Evolutionary conservation across 805 yeast genomes (phyloP), one percentile per base, ranked within the genome.

Genomic region (Kuraishia hungarica): DNA sequence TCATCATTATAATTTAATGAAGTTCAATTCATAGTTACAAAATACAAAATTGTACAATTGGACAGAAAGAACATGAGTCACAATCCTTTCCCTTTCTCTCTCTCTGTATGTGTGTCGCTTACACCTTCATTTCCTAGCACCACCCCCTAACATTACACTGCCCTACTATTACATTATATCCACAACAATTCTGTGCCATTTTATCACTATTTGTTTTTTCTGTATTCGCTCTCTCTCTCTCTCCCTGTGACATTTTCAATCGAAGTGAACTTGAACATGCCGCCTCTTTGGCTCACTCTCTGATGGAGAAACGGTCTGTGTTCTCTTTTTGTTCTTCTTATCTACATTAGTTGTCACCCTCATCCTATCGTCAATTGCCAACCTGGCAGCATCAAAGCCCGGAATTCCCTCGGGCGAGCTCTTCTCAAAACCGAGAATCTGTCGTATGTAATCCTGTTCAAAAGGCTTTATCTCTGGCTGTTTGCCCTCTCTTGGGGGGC

Each of bases 331-430:
- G 22, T 61, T 63, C 53, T 62, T 62, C 52, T 59, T 62, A 11
- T 39, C 51, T 28, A 22, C 52, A 15, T 47, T 47, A 22, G 26
- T 39, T 19, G 35, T 47, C 22, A 17, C 29, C 48, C 17, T 7
- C 48, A 29, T 35, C 26, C 60, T 51, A 56, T 77, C 85, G 52
- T 78, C 78, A 52, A 84, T 77, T 2, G 88, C 94, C 62, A 89
- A 75, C 58, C 83, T 80, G 2, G 82, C 71, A 10, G 87, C 72
- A 60, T 86, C 87, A 64, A 88, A 87, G 0, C 93, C 96, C 0
- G 92, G 89, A 17, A 89, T 79, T 1, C 94, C 94, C 55, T 81
- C 75, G 19, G 80, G 77, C 0, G 86, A 78, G 1, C 89, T 83
- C 60, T 78, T 82, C 50, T 84, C 88, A 58, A 89, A 83, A 57